Evolutionary conservation across 2,329 filamentous ascomycete species (phyloP), one percentile per base, ranked within the genome.

Genomic region (Chalaropsis thielavioides): DNA sequence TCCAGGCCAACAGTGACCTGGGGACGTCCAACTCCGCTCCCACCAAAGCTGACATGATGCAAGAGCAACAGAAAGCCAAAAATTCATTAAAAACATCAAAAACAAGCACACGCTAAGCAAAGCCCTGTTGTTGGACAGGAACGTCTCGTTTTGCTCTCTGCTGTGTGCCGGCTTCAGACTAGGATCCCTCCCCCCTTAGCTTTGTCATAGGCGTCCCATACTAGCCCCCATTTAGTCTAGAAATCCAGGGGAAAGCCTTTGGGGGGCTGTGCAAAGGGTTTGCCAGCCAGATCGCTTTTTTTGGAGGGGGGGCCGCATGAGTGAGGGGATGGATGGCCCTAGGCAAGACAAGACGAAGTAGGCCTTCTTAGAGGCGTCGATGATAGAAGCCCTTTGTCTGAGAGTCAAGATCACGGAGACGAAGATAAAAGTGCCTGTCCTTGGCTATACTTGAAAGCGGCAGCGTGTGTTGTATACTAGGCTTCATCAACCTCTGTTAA

Each of bases 241-340:
- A 60, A 62, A 63, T 66, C 64, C 64, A 66, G 64, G 61, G 64
- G 64, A 66, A 66, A 54, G 27, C 54, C 54, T 54, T 66, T 41
- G 31, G 54, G 61, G 51, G 64, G 64, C 64, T 66, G 64, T 66
- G 64, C 64, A 66, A 63, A 61, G 15, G 13, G 41, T 24, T 60
- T 38, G 31, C 35, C 38, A 22, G 38, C 17, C 51, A 41, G 44
- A 41, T 56, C 51, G 51, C 15, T 35, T 40, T 49, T 17, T 62
- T n/a, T 22, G 19, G n/a, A n/a, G n/a, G n/a, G n/a, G 61, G 44
- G 31, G 61, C 27, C 35, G 35, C 35, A 38, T 38, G 10, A 38
- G 35, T 63, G 41, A 46, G 43, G 15, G 41, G 35, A 38, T 38
- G 35, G 7, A n/a, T n/a, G n/a, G 5, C 35, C 35, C 35, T 8